Conservation (phyloP, 2,329 filamentous ascomycete species). For the Didymella arachidicola region DNA sequence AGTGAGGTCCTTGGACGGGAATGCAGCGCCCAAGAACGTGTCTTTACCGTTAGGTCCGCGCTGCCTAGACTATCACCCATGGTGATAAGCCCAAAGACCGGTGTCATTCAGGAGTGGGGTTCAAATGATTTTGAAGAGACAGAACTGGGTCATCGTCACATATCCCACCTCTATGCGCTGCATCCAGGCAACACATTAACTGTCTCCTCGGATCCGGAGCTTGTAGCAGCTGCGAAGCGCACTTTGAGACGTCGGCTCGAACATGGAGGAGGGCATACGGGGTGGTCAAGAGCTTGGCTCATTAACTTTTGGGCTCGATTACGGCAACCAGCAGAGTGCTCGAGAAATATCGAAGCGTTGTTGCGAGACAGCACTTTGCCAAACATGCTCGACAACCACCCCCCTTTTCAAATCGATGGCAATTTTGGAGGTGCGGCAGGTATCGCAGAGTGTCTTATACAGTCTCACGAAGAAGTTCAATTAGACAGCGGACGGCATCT, state of each 20-base stretch:
- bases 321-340: slow-evolving; percentile 49
- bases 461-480: slow-evolving; percentile 7
- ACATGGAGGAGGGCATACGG: slow-evolving; percentile 54
- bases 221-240: slow-evolving; percentile 42
- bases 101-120: slow-evolving; percentile 41
- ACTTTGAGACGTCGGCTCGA: slow-evolving; percentile 44
- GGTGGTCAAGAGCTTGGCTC: slow-evolving; percentile 62
- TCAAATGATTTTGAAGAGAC: slow-evolving; percentile 47
- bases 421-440: slow-evolving; percentile 60
- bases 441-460: slow-evolving; percentile 50
- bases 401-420: slow-evolving; percentile 59
- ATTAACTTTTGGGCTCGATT: slow-evolving; percentile 60
- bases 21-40: background rate
- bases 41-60: slow-evolving; percentile 8
- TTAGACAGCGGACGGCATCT: too few relatives aligned
- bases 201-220: slow-evolving; percentile 41
- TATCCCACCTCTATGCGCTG: slow-evolving; percentile 60
- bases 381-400: slow-evolving; percentile 53
- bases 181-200: slow-evolving; percentile 57
- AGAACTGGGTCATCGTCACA: slow-evolving; percentile 61
- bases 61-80: slow-evolving; percentile 24
- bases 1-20: background rate
- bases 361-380: slow-evolving; percentile 54
- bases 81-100: slow-evolving; percentile 37
- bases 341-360: slow-evolving; percentile 51